Percentiles rank a stretch among this genome's conserved stretches.
Conservation (phyloP, 2,329 filamentous ascomycete species). For the Scedosporium boydii region DNA sequence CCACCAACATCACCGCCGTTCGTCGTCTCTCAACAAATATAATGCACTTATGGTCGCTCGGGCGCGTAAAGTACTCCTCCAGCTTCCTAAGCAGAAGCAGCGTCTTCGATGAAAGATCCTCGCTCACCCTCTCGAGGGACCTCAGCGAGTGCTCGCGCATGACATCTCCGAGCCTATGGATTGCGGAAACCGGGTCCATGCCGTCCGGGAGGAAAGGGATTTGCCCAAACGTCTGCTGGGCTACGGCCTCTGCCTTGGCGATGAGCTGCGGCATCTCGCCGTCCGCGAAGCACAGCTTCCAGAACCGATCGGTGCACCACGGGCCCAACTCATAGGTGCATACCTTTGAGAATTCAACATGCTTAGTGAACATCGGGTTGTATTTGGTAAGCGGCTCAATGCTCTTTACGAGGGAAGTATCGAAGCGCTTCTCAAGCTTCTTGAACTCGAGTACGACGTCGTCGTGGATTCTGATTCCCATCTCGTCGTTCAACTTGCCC, state of each 20-base stretch:
- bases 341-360: constrained; percentile 50
- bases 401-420: constrained; percentile 54
- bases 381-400: constrained; percentile 37
- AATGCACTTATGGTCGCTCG: constrained; percentile 60
- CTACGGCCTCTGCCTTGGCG: constrained; percentile 28
- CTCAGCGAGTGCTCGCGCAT: constrained; percentile 42
- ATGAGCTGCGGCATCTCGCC: constrained; percentile 53
- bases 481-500: constrained; percentile 18
- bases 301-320: constrained; percentile 80
- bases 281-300: constrained; percentile 60
- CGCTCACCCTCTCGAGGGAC: constrained; percentile 17
- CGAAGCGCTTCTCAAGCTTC: constrained; percentile 36
- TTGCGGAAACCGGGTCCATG: constrained; percentile 9
- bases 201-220: not conserved
- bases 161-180: constrained; percentile 49
- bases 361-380: constrained; percentile 38
- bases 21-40: constrained; percentile 76
- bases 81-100: constrained; percentile 52
- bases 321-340: constrained; percentile 60
- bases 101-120: constrained; percentile 64
- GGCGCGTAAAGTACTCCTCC: constrained; percentile 48
- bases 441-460: constrained; percentile 38
- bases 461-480: constrained; percentile 28
- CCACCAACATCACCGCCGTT: constrained; percentile 64
- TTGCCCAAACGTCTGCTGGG: not conserved